These are phyloP conservation scores for Nitzschia sp. DNA, from an alignment of 108 stramenopile species.

Conservation along the genomic window DNA sequence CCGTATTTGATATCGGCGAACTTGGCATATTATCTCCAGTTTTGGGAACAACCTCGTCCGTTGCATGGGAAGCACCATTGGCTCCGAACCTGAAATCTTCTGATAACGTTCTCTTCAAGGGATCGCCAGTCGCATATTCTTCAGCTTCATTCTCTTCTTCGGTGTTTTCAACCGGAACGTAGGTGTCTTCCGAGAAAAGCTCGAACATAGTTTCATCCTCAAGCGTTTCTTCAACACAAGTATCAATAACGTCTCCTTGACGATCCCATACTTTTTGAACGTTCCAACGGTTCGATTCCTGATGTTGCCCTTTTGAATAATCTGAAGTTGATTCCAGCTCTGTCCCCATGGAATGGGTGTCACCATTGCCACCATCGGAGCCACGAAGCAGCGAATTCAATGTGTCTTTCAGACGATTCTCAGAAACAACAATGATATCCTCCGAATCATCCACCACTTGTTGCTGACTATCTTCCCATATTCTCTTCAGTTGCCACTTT, in stretches of 20 bases:
- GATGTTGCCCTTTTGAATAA: neutral
- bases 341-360: neutral
- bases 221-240: neutral
- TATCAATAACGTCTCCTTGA: neutral
- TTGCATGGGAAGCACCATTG: too few relatives aligned
- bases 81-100: too few relatives aligned
- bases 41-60: too few relatives aligned
- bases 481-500: neutral
- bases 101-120: too few relatives aligned
- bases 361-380: neutral
- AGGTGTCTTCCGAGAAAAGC: neutral
- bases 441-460: neutral
- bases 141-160: too few relatives aligned
- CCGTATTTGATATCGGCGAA: too few relatives aligned
- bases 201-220: neutral
- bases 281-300: neutral
- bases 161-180: too few relatives aligned
- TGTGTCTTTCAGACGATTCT: neutral
- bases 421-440: neutral
- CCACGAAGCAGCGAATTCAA: neutral
- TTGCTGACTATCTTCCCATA: neutral
- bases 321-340: neutral
- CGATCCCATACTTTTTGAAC: slow-evolving; percentile 1
- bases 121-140: too few relatives aligned
- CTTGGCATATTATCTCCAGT: too few relatives aligned